phyloP scores from a whole-genome alignment of 768 basidiomycete species.

The Tricholoma terreum region DNA sequence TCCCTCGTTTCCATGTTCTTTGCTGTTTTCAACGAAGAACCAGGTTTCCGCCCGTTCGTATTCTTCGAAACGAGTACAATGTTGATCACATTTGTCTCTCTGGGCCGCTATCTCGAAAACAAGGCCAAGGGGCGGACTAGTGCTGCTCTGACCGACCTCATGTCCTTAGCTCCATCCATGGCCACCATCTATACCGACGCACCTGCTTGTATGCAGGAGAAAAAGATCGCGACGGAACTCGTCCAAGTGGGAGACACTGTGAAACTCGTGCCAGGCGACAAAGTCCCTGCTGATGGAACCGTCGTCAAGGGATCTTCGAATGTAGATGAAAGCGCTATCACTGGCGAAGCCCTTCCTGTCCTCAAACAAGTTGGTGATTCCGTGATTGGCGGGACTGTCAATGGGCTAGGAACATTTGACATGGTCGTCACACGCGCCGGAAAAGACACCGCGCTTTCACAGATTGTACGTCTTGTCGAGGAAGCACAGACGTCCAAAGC shows the following conservation, averaged over 20 bases:
- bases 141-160: slow-evolving; percentile 93
- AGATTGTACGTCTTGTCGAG: slow-evolving; percentile 95
- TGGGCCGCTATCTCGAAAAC: slow-evolving; percentile 95
- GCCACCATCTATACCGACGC: slow-evolving; percentile 93
- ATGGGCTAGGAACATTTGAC: slow-evolving; percentile 95
- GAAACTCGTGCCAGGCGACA: slow-evolving; percentile 95
- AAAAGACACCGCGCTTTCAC: slow-evolving; percentile 92
- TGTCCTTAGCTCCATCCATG: slow-evolving; percentile 93
- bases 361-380: slow-evolving; percentile 78
- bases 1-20: slow-evolving; percentile 69
- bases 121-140: slow-evolving; percentile 96
- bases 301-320: slow-evolving; percentile 83
- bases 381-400: slow-evolving; percentile 97
- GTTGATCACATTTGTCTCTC: slow-evolving; percentile 95
- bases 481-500: slow-evolving; percentile 98
- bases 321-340: slow-evolving; percentile 94
- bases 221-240: slow-evolving; percentile 90
- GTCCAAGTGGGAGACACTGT: slow-evolving; percentile 92
- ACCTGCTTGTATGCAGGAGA: slow-evolving; percentile 76
- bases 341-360: slow-evolving; percentile 90
- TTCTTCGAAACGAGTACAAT: slow-evolving; percentile 99
- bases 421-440: slow-evolving; percentile 95
- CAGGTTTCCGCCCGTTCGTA: slow-evolving; percentile 74
- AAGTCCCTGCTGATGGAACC: slow-evolving; percentile 92
- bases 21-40: slow-evolving; percentile 60